Percentiles rank a stretch among this genome's conserved stretches.
These are phyloP conservation scores for Rhazya stricta DNA, from an alignment of 257 asterid genomes.

Conservation along the genomic window DNA sequence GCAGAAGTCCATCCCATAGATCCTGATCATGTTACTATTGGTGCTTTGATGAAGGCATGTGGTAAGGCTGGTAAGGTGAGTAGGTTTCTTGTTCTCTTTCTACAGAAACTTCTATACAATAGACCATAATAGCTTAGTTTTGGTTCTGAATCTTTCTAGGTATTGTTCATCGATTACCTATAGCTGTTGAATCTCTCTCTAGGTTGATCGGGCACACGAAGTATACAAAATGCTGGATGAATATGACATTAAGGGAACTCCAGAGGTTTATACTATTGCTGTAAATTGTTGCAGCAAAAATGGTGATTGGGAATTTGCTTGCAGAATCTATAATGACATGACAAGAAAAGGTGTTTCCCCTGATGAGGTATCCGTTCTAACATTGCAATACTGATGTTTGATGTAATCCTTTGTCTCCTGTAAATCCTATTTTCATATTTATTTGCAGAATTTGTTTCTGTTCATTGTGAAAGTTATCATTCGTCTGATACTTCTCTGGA, in stretches of 20 bases:
- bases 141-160: slow-evolving; percentile 15
- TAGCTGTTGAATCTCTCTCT: slow-evolving; percentile 20
- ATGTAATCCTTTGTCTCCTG: slow-evolving; percentile 9
- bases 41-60: slow-evolving; percentile 98
- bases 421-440: not conserved
- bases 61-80: slow-evolving; percentile 73
- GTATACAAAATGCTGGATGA: slow-evolving; percentile 77
- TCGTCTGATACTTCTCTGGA: not conserved
- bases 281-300: slow-evolving; percentile 85
- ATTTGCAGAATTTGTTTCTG: not conserved
- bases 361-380: slow-evolving; percentile 68
- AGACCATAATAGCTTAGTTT: not conserved
- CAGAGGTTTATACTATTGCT: slow-evolving; percentile 96
- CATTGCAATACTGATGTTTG: slow-evolving; percentile 12
- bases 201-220: slow-evolving; percentile 80
- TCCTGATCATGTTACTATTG: slow-evolving; percentile 91
- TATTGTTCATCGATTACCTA: slow-evolving; percentile 13
- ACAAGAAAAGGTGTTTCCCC: slow-evolving; percentile 70
- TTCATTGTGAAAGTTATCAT: not conserved
- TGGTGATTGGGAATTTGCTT: slow-evolving; percentile 95
- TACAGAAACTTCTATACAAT: slow-evolving; percentile 1
- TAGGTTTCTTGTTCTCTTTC: slow-evolving; percentile 15
- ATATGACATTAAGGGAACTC: slow-evolving; percentile 77
- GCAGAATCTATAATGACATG: slow-evolving; percentile 80
- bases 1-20: slow-evolving; percentile 73